Evolutionary conservation across 331 rosid species (phyloP).

Genomic region (Rhamnella rubrinervis): DNA sequence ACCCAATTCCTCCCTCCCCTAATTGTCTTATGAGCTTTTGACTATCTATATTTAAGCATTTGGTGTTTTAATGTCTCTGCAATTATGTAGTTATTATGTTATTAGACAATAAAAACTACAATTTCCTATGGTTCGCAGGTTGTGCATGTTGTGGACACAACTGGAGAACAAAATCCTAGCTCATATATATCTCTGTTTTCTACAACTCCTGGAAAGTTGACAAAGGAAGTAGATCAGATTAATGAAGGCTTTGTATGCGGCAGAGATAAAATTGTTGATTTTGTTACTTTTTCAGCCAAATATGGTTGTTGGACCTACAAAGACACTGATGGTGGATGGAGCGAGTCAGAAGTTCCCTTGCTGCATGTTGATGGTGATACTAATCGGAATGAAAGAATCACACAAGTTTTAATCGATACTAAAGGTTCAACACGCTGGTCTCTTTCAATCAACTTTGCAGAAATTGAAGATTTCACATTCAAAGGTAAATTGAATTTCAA

Average conservation of each 20-base stretch:
- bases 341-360: conserved; percentile 64
- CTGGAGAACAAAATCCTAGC: conserved; percentile 43
- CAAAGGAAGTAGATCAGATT: conserved; percentile 65
- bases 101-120: too few relatives aligned
- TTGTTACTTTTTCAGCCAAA: conserved; percentile 72
- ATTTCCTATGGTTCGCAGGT: conserved; percentile 49
- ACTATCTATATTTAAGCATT: neutral
- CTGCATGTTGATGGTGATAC: conserved; percentile 44
- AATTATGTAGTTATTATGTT: neutral
- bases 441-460: conserved; percentile 72
- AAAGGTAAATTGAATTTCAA: conserved; percentile 39
- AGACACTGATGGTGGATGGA: conserved; percentile 61
- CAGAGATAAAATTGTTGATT: conserved; percentile 62
- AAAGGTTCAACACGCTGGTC: conserved; percentile 84
- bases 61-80: neutral
- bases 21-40: too few relatives aligned
- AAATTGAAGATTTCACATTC: conserved; percentile 68
- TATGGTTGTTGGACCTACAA: conserved; percentile 73
- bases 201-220: conserved; percentile 86
- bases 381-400: conserved; percentile 44
- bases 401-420: conserved; percentile 60
- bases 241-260: conserved; percentile 78
- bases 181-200: conserved; percentile 81
- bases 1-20: too few relatives aligned
- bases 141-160: conserved; percentile 87